Base-by-base conservation (phyloP, 2,329 filamentous ascomycete species). In the Grosmannia clavigera region DNA sequence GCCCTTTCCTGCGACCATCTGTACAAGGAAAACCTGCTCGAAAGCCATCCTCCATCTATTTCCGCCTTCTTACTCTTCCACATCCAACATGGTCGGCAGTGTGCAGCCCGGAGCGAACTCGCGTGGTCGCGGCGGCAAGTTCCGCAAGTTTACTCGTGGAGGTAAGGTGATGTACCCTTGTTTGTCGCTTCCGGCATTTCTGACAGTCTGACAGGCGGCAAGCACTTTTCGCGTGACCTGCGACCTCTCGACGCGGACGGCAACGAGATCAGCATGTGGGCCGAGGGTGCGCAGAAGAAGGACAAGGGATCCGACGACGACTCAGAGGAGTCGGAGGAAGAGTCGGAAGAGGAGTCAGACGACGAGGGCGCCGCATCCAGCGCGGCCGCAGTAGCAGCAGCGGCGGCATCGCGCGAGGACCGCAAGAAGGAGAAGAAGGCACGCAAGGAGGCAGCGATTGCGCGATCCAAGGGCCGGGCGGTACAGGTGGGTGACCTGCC, bases 351-450 rank as follows among this genome's bases (percentile, higher is more conserved):
- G 7, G 40, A 50, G 4, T 40, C 43, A 3, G 52, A 56, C 11
- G 59, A 57, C 10, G 73, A 72, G 1, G 70, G 74, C 22, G 77
- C 78, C 7, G 76, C 79, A n/a, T 76, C 74, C 25, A 73, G 77
- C 51, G 74, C 50, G 14, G 78, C 6, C 77, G 66, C 68, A 70
- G 65, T 6, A 65, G 68, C 57, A 68, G 73, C 54, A 70, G 72
- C 19, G 71, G 71, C 64, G 66, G 75, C 55, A 73, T 90, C 83
- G 64, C 91, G 94, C 69, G 92, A 97, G 72, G 85, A 95, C 72
- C 92, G 94, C 70, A 88, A 86, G 71, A 95, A 96, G 76, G 90
- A 90, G 61, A 92, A 65, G 88, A 96, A 96, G 76, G 90, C 90
- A 58, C 92, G 65, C 88, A 67, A 67, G 35, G 66, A 66, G 10